These are phyloP conservation scores for Brassica rapa DNA, from an alignment of 345 rosid genomes.

Conservation along the genomic window DNA sequence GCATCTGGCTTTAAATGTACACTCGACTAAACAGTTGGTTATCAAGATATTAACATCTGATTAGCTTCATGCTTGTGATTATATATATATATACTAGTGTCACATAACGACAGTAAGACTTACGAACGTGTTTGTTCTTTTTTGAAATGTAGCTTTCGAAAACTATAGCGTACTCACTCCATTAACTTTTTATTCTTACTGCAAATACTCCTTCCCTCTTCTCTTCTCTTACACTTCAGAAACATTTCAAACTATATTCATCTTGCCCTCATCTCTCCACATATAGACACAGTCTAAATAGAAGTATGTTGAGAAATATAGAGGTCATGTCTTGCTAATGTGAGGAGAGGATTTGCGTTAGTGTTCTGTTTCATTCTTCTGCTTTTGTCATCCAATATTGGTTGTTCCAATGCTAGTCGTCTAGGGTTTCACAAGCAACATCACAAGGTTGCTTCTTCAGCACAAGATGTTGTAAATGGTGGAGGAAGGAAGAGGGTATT, in stretches of 20 bases:
- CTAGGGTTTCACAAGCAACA: constrained; percentile 20
- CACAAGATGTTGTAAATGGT: not conserved
- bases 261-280: constrained; percentile 10
- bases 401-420: constrained; percentile 16
- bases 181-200: constrained; percentile 9
- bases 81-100: not conserved
- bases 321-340: constrained; percentile 31
- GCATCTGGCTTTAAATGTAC: not conserved
- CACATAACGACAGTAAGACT: not conserved
- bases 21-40: not conserved
- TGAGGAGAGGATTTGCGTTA: constrained; percentile 4
- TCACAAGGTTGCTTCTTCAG: constrained; percentile 23
- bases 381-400: constrained; percentile 35
- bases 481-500: constrained; percentile 31
- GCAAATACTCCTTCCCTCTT: constrained; percentile 35
- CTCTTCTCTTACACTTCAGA: constrained; percentile 20
- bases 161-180: not conserved
- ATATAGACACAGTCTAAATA: not conserved
- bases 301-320: not conserved
- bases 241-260: constrained; percentile 16
- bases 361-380: constrained; percentile 30
- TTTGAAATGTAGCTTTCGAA: not conserved
- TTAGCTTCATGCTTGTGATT: not conserved
- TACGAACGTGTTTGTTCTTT: not conserved
- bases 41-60: not conserved